These are phyloP conservation scores for Brettanomyces custersianus DNA, from an alignment of 805 yeast species.

Conservation along the genomic window DNA sequence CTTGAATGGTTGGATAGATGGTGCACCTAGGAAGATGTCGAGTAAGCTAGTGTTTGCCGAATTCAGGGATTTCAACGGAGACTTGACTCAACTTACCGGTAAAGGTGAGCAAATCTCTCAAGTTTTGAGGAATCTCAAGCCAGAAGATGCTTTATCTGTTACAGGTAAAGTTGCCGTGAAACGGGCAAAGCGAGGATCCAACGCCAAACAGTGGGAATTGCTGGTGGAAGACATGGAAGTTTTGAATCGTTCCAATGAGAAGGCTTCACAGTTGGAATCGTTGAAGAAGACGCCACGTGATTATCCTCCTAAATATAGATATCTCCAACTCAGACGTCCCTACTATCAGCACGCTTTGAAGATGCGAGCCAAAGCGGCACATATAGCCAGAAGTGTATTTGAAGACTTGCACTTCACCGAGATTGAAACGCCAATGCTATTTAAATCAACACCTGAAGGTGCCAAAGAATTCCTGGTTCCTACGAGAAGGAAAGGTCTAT, in stretches of 20 bases:
- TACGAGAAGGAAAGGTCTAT: slow-evolving; percentile 50
- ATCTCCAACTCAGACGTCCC: slow-evolving; percentile 64
- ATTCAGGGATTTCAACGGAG: slow-evolving; percentile 67
- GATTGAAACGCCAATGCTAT: slow-evolving; percentile 85
- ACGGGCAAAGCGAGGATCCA: slow-evolving; percentile 22
- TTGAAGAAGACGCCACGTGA: slow-evolving; percentile 44
- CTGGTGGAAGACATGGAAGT: slow-evolving; percentile 40
- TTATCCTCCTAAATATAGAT: slow-evolving; percentile 75
- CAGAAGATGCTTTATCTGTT: slow-evolving; percentile 69
- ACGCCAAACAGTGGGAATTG: slow-evolving; percentile 44
- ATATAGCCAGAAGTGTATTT: slow-evolving; percentile 28
- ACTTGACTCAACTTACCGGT: slow-evolving; percentile 48
- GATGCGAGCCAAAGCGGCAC: slow-evolving; percentile 47
- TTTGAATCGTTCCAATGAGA: slow-evolving; percentile 51
- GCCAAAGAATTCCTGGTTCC: slow-evolving; percentile 95
- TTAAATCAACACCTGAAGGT: slow-evolving; percentile 97
- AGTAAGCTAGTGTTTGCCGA: slow-evolving; percentile 60
- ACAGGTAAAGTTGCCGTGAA: slow-evolving; percentile 40
- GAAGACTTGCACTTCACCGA: slow-evolving; percentile 52
- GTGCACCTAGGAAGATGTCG: slow-evolving; percentile 63
- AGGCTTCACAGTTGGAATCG: slow-evolving; percentile 59
- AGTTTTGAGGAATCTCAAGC: slow-evolving; percentile 36
- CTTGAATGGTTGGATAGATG: slow-evolving; percentile 79
- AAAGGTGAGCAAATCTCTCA: slow-evolving; percentile 29
- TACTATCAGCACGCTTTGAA: slow-evolving; percentile 47